Percentiles rank a stretch among this genome's conserved stretches.
phyloP scores from a whole-genome alignment of 352 stramenopile genomes.

The Phytophthora nicotianae region DNA sequence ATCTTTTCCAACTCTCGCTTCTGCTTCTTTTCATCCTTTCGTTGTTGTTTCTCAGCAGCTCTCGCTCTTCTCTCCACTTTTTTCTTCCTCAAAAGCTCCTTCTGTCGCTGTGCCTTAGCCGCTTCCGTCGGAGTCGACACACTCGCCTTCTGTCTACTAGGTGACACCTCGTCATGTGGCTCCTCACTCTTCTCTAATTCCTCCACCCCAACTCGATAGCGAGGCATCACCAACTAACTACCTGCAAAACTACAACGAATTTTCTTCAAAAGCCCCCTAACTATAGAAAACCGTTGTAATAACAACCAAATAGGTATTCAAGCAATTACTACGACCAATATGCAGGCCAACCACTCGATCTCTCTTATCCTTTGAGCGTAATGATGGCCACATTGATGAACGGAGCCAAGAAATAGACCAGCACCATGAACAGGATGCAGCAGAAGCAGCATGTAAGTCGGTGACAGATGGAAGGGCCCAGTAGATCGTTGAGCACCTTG shows the following conservation, averaged over 20 bases:
- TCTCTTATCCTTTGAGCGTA: slow-evolving; percentile 52
- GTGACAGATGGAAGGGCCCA: slow-evolving; percentile 89
- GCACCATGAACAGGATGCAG: slow-evolving; percentile 84
- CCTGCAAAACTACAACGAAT: slow-evolving; percentile 1
- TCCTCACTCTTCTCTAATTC: slow-evolving; percentile 22
- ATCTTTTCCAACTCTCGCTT: slow-evolving; percentile 17
- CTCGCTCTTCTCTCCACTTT: slow-evolving; percentile 51
- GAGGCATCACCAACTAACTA: slow-evolving; percentile 16
- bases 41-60: slow-evolving; percentile 25
- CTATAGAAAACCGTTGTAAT: slow-evolving; percentile 28
- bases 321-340: slow-evolving; percentile 28
- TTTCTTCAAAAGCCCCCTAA: slow-evolving; percentile 11
- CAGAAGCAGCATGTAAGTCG: slow-evolving; percentile 85
- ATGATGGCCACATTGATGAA: slow-evolving; percentile 88
- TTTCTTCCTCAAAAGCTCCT: slow-evolving; percentile 56
- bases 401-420: slow-evolving; percentile 87
- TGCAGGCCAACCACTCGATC: slow-evolving; percentile 9
- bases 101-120: slow-evolving; percentile 41
- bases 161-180: slow-evolving; percentile 16
- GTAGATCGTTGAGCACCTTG: slow-evolving; percentile 86
- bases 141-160: slow-evolving; percentile 6
- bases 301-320: slow-evolving; percentile 20
- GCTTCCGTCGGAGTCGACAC: slow-evolving; percentile 19
- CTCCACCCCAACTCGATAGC: slow-evolving; percentile 32
- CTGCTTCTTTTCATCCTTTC: slow-evolving; percentile 29